Evolutionary conservation across 2,329 filamentous ascomycete genomes (phyloP).

Genomic region (Orbilia quercus): DNA sequence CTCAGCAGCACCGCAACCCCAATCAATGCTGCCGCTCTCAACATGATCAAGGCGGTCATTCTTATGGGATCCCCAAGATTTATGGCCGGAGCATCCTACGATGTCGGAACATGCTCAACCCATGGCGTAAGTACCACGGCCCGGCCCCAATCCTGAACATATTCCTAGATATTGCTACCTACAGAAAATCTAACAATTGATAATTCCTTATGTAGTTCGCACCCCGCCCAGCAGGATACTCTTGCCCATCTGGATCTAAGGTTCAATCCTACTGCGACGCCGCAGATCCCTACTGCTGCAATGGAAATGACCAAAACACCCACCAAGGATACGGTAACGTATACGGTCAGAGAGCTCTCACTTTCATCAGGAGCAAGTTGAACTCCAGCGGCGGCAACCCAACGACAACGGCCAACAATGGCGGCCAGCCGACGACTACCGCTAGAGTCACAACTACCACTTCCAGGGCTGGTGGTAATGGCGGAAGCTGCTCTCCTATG

Average conservation of each 20-base stretch:
- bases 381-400: conserved; percentile 56
- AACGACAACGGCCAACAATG: conserved; percentile 23
- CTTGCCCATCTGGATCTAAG: conserved; percentile 68
- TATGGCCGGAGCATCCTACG: conserved; percentile 69
- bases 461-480: neutral
- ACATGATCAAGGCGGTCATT: conserved; percentile 72
- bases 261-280: conserved; percentile 73
- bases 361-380: conserved; percentile 70
- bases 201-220: conserved; percentile 64
- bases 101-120: conserved; percentile 72
- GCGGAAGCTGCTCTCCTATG: conserved; percentile 46
- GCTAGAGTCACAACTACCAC: conserved; percentile 8
- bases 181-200: conserved; percentile 55
- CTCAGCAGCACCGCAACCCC: conserved; percentile 65
- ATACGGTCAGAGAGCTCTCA: conserved; percentile 70
- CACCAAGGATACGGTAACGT: conserved; percentile 71
- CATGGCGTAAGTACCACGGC: conserved; percentile 69
- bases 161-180: conserved; percentile 61
- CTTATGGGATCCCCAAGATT: conserved; percentile 74
- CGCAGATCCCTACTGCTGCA: conserved; percentile 73
- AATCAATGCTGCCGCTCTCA: conserved; percentile 66
- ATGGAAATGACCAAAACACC: conserved; percentile 68
- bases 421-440: conserved; percentile 29
- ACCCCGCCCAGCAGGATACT: conserved; percentile 68
- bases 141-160: too few relatives aligned